These are phyloP conservation scores for Stachybotrys chlorohalonatus DNA, from an alignment of 2,329 filamentous ascomycete genomes.

Conservation along the genomic window DNA sequence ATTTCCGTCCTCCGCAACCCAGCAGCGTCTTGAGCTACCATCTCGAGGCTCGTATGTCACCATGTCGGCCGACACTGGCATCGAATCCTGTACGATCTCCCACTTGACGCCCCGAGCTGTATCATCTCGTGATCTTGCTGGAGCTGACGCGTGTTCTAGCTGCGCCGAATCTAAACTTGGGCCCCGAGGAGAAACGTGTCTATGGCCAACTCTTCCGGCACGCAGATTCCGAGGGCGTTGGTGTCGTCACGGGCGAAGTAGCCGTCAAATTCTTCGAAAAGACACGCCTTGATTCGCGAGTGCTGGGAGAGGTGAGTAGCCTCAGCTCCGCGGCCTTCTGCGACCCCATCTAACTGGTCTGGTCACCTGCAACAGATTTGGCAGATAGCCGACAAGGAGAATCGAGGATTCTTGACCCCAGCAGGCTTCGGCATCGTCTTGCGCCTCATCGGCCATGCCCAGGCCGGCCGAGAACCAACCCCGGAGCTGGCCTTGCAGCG, in stretches of 20 bases:
- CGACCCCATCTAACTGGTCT: neutral
- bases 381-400: conserved; percentile 97
- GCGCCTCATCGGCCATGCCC: conserved; percentile 90
- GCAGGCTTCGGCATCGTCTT: conserved; percentile 89
- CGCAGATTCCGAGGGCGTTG: conserved; percentile 83
- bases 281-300: conserved; percentile 75
- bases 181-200: conserved; percentile 82
- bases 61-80: conserved; percentile 14
- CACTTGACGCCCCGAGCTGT: neutral
- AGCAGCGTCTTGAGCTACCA: neutral
- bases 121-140: neutral
- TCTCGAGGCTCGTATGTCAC: conserved; percentile 7
- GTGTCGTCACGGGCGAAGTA: conserved; percentile 90
- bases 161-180: conserved; percentile 71
- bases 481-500: conserved; percentile 75
- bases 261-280: conserved; percentile 98
- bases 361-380: conserved; percentile 60
- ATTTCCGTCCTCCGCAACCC: neutral
- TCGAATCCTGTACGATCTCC: conserved; percentile 11
- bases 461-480: conserved; percentile 75
- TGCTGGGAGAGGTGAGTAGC: conserved; percentile 71
- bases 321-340: conserved; percentile 2
- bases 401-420: conserved; percentile 85
- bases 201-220: conserved; percentile 91
- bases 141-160: conserved; percentile 21